Percentiles rank a stretch among this genome's conserved stretches.
Conservation (phyloP, 164 flowering plant species). For the Piper betle region DNA sequence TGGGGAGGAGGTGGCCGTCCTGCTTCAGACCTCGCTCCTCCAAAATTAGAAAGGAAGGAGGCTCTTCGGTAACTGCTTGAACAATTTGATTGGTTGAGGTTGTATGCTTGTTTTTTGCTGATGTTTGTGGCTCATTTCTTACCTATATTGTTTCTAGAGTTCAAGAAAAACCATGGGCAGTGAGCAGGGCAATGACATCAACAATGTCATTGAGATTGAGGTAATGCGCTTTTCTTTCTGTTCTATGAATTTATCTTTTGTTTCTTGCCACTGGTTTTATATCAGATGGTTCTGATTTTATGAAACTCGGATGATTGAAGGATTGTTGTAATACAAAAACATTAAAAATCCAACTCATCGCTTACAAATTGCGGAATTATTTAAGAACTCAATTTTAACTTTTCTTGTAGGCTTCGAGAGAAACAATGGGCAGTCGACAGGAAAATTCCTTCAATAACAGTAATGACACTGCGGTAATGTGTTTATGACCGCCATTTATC, state of each 20-base stretch:
- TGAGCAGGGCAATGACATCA: too few relatives aligned
- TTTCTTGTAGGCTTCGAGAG: constrained; percentile 18
- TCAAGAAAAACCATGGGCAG: too few relatives aligned
- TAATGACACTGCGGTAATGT: constrained; percentile 13
- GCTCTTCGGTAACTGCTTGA: constrained; percentile 13
- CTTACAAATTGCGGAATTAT: background rate
- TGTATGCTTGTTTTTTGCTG: background rate
- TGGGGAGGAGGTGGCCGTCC: constrained; percentile 24
- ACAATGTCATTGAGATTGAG: too few relatives aligned
- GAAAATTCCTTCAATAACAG: constrained; percentile 8
- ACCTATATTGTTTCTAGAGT: too few relatives aligned
- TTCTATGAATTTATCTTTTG: too few relatives aligned
- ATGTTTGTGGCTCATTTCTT: background rate
- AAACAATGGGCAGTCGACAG: constrained; percentile 6
- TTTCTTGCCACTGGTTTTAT: too few relatives aligned
- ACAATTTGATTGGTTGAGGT: too few relatives aligned
- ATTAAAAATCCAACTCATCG: too few relatives aligned
- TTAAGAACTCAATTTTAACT: background rate
- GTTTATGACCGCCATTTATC: background rate
- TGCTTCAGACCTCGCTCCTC: constrained; percentile 22
- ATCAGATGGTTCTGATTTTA: too few relatives aligned
- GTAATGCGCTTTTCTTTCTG: too few relatives aligned
- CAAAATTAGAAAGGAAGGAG: constrained; percentile 7
- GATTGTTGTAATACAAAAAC: too few relatives aligned
- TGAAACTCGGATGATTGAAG: too few relatives aligned